These are phyloP conservation scores for Botrytis byssoidea DNA, from an alignment of 2,329 filamentous ascomycete species.

Conservation along the genomic window DNA sequence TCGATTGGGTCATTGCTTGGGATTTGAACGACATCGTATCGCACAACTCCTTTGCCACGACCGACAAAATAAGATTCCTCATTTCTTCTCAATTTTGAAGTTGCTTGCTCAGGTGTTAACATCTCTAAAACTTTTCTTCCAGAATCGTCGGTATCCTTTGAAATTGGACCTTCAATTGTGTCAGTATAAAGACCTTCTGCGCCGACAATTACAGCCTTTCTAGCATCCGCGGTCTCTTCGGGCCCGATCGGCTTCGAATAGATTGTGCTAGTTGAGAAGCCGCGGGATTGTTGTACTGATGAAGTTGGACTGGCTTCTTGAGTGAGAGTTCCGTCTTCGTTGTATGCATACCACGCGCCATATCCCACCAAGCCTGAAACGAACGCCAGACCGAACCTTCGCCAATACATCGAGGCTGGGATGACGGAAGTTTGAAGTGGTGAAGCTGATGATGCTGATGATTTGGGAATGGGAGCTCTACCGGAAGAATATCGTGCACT, in stretches of 20 bases:
- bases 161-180: conserved; percentile 80
- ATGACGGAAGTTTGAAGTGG: conserved; percentile 27
- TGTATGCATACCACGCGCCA: conserved; percentile 74
- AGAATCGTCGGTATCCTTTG: conserved; percentile 82
- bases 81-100: conserved; percentile 80
- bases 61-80: conserved; percentile 92
- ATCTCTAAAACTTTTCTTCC: conserved; percentile 89
- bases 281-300: conserved; percentile 35
- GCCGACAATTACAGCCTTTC: conserved; percentile 80
- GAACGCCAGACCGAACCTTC: conserved; percentile 64
- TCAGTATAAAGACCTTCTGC: conserved; percentile 88
- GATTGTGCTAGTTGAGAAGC: conserved; percentile 29
- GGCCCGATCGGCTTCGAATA: conserved; percentile 29
- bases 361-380: conserved; percentile 68
- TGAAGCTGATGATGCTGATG: conserved; percentile 30
- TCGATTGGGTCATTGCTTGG: conserved; percentile 97
- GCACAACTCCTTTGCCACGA: conserved; percentile 83
- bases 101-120: conserved; percentile 92
- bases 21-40: conserved; percentile 92
- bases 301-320: conserved; percentile 19
- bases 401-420: conserved; percentile 67
- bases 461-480: conserved; percentile 19
- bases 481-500: conserved; percentile 47
- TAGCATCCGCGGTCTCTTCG: conserved; percentile 40
- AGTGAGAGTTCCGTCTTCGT: conserved; percentile 38